Conservation (phyloP, 192 early-diverging fungal species). For the Entomortierella lignicola region DNA sequence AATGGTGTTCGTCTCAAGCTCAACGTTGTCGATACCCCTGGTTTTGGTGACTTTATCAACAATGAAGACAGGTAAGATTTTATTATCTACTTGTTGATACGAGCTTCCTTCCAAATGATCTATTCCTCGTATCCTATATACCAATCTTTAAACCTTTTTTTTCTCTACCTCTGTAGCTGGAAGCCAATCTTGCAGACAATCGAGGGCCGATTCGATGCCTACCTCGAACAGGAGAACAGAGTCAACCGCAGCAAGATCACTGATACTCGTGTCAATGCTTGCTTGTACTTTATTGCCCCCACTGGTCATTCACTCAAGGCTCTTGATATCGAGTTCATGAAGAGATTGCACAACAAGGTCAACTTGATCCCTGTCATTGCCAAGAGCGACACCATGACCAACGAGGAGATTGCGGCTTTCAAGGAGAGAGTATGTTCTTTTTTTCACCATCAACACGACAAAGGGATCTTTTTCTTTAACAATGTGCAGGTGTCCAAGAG, state of each 20-base stretch:
- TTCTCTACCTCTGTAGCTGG: constrained; percentile 72
- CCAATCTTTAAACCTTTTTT: background rate
- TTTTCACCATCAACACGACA: constrained; percentile 19
- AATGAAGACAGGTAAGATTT: constrained; percentile 87
- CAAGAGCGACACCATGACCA: constrained; percentile 91
- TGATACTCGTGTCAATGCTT: constrained; percentile 95
- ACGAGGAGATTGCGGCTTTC: constrained; percentile 82
- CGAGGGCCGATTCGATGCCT: constrained; percentile 94
- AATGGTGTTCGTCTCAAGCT: constrained; percentile 94
- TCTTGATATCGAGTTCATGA: constrained; percentile 97
- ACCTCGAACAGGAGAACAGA: constrained; percentile 92
- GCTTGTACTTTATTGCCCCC: constrained; percentile 97
- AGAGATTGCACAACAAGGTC: constrained; percentile 86
- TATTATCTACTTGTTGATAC: background rate
- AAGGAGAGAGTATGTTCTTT: constrained; percentile 75
- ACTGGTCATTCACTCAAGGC: constrained; percentile 93
- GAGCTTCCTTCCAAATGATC: too few species aligned
- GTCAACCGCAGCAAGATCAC: constrained; percentile 89
- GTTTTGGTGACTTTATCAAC: constrained; percentile 98
- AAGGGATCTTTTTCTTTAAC: background rate
- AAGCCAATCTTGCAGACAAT: constrained; percentile 96
- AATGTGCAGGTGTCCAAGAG: background rate
- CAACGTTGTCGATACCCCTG: constrained; percentile 97
- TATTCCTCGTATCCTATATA: background rate
- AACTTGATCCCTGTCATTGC: constrained; percentile 92